These are phyloP conservation scores for Lunasporangiospora selenospora DNA, from an alignment of 192 early-diverging fungal species.

Conservation along the genomic window DNA sequence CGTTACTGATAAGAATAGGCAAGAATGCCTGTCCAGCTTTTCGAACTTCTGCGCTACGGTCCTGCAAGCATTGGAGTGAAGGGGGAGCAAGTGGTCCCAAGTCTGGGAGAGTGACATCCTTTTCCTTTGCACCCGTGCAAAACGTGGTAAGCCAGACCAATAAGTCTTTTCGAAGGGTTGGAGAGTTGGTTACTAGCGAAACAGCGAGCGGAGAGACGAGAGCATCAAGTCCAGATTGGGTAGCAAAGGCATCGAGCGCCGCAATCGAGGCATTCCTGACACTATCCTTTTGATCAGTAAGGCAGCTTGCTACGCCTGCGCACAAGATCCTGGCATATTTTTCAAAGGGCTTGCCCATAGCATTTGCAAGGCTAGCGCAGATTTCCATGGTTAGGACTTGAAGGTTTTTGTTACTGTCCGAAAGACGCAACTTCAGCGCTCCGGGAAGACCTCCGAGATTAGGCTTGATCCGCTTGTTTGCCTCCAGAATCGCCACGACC, in stretches of 20 bases:
- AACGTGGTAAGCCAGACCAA: constrained; percentile 80
- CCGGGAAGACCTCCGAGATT: constrained; percentile 80
- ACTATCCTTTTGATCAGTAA: constrained; percentile 92
- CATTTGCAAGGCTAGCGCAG: constrained; percentile 72
- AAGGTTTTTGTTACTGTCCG: constrained; percentile 93
- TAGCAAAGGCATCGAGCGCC: constrained; percentile 74
- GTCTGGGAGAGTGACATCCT: constrained; percentile 62
- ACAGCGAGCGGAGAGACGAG: constrained; percentile 68
- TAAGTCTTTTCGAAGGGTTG: constrained; percentile 87
- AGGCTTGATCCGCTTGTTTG: constrained; percentile 86
- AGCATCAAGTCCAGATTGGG: constrained; percentile 74
- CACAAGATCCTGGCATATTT: constrained; percentile 74
- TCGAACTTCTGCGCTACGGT: constrained; percentile 89
- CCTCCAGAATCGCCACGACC: constrained; percentile 75
- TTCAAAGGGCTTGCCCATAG: constrained; percentile 90
- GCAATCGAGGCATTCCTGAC: constrained; percentile 79
- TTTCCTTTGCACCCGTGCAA: constrained; percentile 54
- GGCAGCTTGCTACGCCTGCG: constrained; percentile 69
- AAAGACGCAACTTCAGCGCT: constrained; percentile 83
- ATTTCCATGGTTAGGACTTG: constrained; percentile 84
- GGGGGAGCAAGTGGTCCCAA: constrained; percentile 68
- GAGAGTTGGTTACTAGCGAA: constrained; percentile 80
- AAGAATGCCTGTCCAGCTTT: constrained; percentile 82
- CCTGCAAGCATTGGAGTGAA: constrained; percentile 84
- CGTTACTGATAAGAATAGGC: constrained; percentile 67